These are phyloP conservation scores for Boechera stricta DNA, from an alignment of 345 rosid genomes.

Conservation along the genomic window DNA sequence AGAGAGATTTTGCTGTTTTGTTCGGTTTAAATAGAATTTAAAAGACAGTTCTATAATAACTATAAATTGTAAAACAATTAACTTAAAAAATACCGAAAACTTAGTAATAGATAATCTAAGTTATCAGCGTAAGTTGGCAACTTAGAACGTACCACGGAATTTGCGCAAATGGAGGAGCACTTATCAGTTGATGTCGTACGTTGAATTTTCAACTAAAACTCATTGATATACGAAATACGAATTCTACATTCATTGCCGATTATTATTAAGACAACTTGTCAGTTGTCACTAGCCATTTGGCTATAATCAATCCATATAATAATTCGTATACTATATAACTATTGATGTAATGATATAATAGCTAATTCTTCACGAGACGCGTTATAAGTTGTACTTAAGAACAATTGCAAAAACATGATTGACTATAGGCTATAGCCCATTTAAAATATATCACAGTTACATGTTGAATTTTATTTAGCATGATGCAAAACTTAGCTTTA, in stretches of 20 bases:
- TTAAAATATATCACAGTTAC: not conserved
- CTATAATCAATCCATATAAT: conserved; percentile 1
- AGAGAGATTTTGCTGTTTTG: not conserved
- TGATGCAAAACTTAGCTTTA: not conserved
- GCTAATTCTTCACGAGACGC: not conserved
- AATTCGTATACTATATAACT: not conserved
- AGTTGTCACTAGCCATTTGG: not conserved
- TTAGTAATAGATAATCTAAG: not conserved
- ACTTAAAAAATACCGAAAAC: not conserved
- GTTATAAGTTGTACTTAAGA: not conserved
- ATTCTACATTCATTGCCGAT: conserved; percentile 8
- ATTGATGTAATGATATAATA: not conserved
- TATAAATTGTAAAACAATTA: conserved; percentile 24
- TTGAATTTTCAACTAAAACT: conserved; percentile 33
- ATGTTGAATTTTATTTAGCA: not conserved
- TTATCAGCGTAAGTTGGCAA: conserved; percentile 24
- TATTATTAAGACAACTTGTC: conserved; percentile 29
- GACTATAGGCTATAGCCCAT: not conserved
- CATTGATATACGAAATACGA: conserved; percentile 1
- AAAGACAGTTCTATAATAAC: not conserved
- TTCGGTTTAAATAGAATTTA: not conserved
- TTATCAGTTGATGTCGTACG: conserved; percentile 36
- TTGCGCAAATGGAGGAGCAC: conserved; percentile 39
- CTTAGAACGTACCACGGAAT: conserved; percentile 46
- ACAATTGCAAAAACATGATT: not conserved